These are phyloP conservation scores for Diaporthe destruens DNA, from an alignment of 2,329 filamentous ascomycete species.

Conservation along the genomic window DNA sequence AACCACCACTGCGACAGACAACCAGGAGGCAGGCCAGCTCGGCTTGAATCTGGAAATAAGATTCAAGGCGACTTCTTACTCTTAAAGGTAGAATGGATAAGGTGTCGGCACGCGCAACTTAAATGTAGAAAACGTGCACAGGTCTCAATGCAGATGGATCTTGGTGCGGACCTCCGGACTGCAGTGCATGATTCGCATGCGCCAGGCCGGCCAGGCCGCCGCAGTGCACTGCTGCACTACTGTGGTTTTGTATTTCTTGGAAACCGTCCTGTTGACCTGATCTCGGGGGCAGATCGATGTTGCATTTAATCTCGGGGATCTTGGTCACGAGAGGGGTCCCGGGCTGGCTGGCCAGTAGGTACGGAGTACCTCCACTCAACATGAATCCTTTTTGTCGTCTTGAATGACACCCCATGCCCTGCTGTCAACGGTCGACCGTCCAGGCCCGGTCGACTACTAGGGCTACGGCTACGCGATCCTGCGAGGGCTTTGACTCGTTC, in stretches of 20 bases:
- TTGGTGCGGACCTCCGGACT: slow-evolving; percentile 14
- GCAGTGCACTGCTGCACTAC: background rate
- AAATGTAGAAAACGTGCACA: slow-evolving; percentile 30
- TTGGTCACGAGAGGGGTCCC: slow-evolving; percentile 9
- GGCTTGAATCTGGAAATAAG: background rate
- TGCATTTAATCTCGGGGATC: slow-evolving; percentile 25
- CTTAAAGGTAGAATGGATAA: background rate
- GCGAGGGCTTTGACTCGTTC: background rate
- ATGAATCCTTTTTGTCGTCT: background rate
- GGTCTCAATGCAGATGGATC: slow-evolving; percentile 14
- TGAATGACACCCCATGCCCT: background rate
- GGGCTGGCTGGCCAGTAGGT: background rate
- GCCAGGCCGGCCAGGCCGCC: background rate
- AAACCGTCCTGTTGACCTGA: slow-evolving; percentile 17
- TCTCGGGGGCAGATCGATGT: slow-evolving; percentile 23
- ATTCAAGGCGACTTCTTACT: background rate
- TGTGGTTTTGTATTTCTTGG: background rate
- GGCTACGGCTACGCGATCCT: too few species aligned
- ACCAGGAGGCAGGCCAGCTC: background rate
- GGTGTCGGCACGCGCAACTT: slow-evolving; percentile 4
- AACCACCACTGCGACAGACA: background rate
- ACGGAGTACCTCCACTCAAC: background rate
- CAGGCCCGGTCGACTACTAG: background rate
- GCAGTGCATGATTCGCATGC: slow-evolving; percentile 23
- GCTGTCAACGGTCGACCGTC: background rate